Evolutionary conservation across 148 eudicot genomes (phyloP), one percentile per base, ranked within the genome.

Genomic region (Cornus kousa): DNA sequence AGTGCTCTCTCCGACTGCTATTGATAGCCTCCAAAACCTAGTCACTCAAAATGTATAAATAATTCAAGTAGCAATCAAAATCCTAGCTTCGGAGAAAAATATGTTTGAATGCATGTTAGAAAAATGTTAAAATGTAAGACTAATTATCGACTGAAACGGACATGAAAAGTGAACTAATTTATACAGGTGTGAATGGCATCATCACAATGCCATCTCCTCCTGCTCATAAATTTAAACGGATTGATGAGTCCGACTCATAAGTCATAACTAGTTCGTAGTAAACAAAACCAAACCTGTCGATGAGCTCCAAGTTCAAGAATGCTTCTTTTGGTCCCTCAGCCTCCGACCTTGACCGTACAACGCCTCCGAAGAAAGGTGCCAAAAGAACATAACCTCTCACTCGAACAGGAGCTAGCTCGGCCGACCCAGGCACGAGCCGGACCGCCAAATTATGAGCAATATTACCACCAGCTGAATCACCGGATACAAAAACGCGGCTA

Each of bases 401-500:
- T 40, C 82, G 78, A 20, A 87, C 89, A 65, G 86, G 91, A 2
- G 68, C 82, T 83, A 84, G 28, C 83, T 80, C 86, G 9, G 60
- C 40, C 31, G 89, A 83, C 20, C 80, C 87, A 12, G 81, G 79
- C n/a, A 87, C 82, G 17, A 89, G 73, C 78, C 84, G 85, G 37
- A 86, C 87, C 0, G 90, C 90, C 85, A 91, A 77, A 78, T 89
- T 73, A 43, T 91, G 94, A 16, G 90, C 90, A 8, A 89, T 83
- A 53, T 89, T 91, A 32, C 92, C 94, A 16, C 94, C 94, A 23
- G 94, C 90, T 53, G 94, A 91, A 80, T 91, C 94, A 50, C 94
- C 94, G 9, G 88, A 82, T 1, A 91, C 55, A 59, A 91, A 89
- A 39, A 91, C 89, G 1, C 87, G 82, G 79, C 84, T 67, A 43